A percentile compares a stretch with the other conserved stretches of the same genome.
Evolutionary conservation across 495 filamentous ascomycete genomes (phyloP).

Genomic region (Trichoderma orchidacearum): DNA sequence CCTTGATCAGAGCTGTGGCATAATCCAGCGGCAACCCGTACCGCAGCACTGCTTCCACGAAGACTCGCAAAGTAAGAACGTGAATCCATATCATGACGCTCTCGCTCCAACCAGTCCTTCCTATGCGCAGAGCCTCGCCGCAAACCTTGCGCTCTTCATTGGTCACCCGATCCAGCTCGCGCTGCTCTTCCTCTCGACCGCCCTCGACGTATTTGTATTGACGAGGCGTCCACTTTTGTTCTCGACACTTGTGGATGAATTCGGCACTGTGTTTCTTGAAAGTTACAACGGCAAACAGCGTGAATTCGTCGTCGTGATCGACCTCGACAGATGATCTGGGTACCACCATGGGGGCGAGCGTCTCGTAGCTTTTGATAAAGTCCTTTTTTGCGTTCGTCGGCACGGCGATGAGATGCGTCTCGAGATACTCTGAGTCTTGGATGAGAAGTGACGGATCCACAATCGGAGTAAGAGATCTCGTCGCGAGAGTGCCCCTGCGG

Average conservation of each 20-base stretch:
- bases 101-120: conserved; percentile 82
- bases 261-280: conserved; percentile 85
- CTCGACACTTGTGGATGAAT: conserved; percentile 78
- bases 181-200: conserved; percentile 72
- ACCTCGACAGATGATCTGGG: conserved; percentile 71
- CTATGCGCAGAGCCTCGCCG: conserved; percentile 79
- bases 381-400: conserved; percentile 67
- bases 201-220: conserved; percentile 89
- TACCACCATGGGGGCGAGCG: conserved; percentile 67
- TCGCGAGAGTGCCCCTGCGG: conserved; percentile 78
- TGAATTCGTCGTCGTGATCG: conserved; percentile 74
- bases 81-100: conserved; percentile 91
- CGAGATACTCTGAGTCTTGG: conserved; percentile 87
- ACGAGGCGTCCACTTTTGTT: conserved; percentile 84
- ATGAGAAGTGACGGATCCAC: conserved; percentile 67
- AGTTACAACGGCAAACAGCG: conserved; percentile 72
- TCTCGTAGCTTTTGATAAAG: conserved; percentile 81
- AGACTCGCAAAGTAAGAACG: conserved; percentile 78
- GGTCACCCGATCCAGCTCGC: conserved; percentile 65
- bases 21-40: conserved; percentile 87
- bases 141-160: conserved; percentile 76
- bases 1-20: conserved; percentile 70
- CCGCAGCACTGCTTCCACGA: conserved; percentile 90
- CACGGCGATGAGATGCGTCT: conserved; percentile 85
- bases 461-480: conserved; percentile 79